phyloP scores from a whole-genome alignment of 1,284 basidiomycete species.

The Mixia osmundae region DNA sequence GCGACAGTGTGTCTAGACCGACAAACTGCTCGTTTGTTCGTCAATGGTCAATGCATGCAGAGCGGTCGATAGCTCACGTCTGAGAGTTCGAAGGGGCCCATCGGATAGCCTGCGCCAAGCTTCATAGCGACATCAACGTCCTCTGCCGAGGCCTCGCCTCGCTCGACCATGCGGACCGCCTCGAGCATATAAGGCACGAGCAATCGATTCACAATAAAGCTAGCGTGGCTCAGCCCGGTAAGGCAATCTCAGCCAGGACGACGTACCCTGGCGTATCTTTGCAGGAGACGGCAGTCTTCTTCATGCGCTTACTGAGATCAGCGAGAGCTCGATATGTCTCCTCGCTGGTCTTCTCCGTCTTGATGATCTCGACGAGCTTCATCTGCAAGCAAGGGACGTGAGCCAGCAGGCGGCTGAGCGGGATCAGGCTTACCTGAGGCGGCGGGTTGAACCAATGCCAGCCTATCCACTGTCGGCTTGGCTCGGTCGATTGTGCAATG shows the following conservation, averaged over 20 bases:
- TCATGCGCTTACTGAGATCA: constrained; percentile 28
- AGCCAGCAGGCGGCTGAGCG: constrained; percentile 2
- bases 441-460: too few relatives aligned
- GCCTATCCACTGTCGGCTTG: too few relatives aligned
- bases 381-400: constrained; percentile 25
- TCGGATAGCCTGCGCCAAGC: constrained; percentile 29
- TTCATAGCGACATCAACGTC: constrained; percentile 37
- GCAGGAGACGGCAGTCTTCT: constrained; percentile 31
- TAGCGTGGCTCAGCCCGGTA: constrained; percentile 4
- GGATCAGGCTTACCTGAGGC: too few relatives aligned
- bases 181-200: constrained; percentile 33
- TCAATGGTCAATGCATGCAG: constrained; percentile 4
- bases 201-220: constrained; percentile 32
- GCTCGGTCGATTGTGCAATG: constrained; percentile 25
- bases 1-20: too few relatives aligned
- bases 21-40: too few relatives aligned
- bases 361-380: constrained; percentile 34
- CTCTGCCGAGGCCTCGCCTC: constrained; percentile 32
- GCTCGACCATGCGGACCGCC: constrained; percentile 32
- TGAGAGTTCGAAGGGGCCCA: constrained; percentile 32
- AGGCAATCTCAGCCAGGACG: not conserved
- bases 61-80: constrained; percentile 21
- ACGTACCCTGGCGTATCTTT: constrained; percentile 29
- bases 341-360: constrained; percentile 27
- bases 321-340: constrained; percentile 27